phyloP scores from a whole-genome alignment of 768 basidiomycete species.

The Rhodosporidiobolus sp. region DNA sequence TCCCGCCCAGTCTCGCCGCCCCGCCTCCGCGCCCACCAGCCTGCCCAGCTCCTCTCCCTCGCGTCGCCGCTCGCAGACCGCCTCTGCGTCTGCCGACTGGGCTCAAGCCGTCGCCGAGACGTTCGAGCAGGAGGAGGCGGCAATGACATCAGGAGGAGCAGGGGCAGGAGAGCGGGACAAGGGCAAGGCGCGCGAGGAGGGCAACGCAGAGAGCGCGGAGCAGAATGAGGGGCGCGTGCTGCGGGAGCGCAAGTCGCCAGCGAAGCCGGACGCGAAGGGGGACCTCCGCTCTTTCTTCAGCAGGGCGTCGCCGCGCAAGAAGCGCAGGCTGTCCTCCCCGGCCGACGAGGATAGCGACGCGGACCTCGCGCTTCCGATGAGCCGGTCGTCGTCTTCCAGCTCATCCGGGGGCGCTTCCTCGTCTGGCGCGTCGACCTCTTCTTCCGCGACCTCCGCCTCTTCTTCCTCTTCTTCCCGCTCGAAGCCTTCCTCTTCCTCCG shows the following conservation, averaged over 20 bases:
- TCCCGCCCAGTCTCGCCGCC: no score
- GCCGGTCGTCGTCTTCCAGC: conserved; percentile 1
- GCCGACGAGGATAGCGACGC: background rate
- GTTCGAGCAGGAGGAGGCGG: background rate
- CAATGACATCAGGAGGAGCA: background rate
- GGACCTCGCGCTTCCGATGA: background rate
- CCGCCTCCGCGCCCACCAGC: no score
- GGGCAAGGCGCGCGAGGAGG: background rate
- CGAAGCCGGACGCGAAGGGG: conserved; percentile 1
- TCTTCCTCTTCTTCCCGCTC: background rate
- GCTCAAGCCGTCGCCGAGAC: conserved; percentile 1
- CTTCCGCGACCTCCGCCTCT: background rate
- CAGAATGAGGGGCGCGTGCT: background rate
- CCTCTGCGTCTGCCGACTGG: background rate
- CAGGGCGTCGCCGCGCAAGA: conserved; percentile 14
- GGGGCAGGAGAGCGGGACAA: background rate
- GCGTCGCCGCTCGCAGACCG: background rate
- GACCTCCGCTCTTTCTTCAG: conserved; percentile 24
- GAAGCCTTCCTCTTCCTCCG: background rate
- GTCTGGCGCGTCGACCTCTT: no score
- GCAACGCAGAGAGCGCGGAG: no score
- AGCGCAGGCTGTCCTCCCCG: background rate
- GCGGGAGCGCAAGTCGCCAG: background rate
- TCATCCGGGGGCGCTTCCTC: no score
- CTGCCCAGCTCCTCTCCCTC: background rate